phyloP scores from a whole-genome alignment of 768 basidiomycete species.

The Mycena filopes region DNA sequence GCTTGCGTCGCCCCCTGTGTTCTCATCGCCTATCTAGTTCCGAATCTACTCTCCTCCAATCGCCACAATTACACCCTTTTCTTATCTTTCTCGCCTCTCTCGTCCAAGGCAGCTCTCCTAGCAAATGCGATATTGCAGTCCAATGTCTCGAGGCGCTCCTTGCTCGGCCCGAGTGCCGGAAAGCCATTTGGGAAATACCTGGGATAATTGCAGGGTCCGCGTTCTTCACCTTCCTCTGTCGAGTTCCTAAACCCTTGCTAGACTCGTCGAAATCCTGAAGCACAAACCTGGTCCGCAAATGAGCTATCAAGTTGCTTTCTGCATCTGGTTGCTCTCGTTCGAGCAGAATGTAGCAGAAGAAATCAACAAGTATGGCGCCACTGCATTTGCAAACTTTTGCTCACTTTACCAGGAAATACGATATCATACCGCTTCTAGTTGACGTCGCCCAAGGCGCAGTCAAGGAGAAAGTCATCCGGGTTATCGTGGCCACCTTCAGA shows the following conservation, averaged over 20 bases:
- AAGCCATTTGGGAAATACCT: conserved; percentile 82
- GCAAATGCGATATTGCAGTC: conserved; percentile 89
- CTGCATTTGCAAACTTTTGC: background rate
- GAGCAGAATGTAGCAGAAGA: conserved; percentile 86
- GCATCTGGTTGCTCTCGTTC: conserved; percentile 94
- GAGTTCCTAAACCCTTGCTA: conserved; percentile 41
- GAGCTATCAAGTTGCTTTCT: conserved; percentile 93
- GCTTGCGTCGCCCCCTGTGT: conserved; percentile 19
- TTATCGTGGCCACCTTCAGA: conserved; percentile 91
- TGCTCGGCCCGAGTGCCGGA: conserved; percentile 81
- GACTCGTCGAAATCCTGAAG: conserved; percentile 86
- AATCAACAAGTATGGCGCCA: conserved; percentile 78
- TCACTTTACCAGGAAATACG: conserved; percentile 73
- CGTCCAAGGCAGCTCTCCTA: conserved; percentile 66
- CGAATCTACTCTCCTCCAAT: conserved; percentile 58
- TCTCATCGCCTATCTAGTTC: conserved; percentile 49
- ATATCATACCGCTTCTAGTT: conserved; percentile 86
- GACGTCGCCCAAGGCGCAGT: conserved; percentile 88
- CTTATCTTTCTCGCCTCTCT: conserved; percentile 68
- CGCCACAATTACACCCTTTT: conserved; percentile 69
- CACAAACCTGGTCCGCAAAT: conserved; percentile 90
- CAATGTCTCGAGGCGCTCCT: conserved; percentile 91
- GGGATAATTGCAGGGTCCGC: conserved; percentile 75
- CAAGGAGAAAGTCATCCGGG: conserved; percentile 97
- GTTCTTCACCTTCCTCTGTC: background rate